Base-by-base conservation (phyloP, 805 yeast species). In the Metschnikowia vanudenii region DNA sequence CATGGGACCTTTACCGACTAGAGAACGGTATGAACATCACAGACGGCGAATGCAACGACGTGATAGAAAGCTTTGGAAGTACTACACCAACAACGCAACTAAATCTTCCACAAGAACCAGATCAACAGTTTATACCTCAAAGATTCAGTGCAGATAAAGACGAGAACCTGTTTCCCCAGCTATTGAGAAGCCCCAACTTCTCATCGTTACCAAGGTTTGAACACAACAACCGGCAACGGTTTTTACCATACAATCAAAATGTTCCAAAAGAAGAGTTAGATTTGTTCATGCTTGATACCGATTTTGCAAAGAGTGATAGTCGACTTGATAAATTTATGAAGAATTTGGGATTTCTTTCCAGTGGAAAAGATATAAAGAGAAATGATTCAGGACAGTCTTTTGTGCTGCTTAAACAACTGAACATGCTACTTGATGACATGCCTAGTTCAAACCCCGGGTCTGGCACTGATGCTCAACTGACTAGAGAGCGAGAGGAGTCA, bases 1-100 rank as follows among this genome's bases (percentile, higher is more conserved):
- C 61, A 18, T 52, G 46, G 45, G 55, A 56, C 12, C 41, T 59
- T 5, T 58, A 49, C 43, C 48, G 52, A 12, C 41, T 56, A 6
- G 54, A 53, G 50, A 49, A 34, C 28, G 39, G 39, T n/a, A 41
- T 41, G 35, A 9, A 19, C 17, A 16, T 28, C 22, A n/a, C 28
- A 9, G 45, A 17, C 7, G 12, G 24, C 3, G 33, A 26, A 2
- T 26, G 28, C 33, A 37, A 16, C 3, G 41, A 28, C 14, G 41
- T 37, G 24, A 37, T 37, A 14, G 41, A 28, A 16, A 37, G 41
- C 33, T 37, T 37, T 17, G 33, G 41, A 14, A 28, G 20, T 14
- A 16, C 14, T 16, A 37, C 41, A n/a, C 17, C 26, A 28, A 16
- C 28, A n/a, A 37, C 5, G 28, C 32, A 38, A 28, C 9, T 28